Evolutionary conservation across 805 yeast species (phyloP).

Genomic region (Monosporozyma unispora): DNA sequence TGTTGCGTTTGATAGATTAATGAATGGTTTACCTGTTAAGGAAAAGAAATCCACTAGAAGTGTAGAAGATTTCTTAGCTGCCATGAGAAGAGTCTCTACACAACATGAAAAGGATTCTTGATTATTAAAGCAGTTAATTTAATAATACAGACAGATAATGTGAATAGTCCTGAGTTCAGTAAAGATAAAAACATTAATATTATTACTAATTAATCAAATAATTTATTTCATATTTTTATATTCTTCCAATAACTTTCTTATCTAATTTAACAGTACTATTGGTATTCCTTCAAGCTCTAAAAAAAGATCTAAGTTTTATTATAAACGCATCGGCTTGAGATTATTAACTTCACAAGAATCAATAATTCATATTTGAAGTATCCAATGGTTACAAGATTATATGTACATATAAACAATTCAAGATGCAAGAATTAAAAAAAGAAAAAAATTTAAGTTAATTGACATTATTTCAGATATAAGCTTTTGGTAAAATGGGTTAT

Average conservation of each 20-base stretch:
- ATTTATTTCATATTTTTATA: neutral
- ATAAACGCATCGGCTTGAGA: too few species aligned
- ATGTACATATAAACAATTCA: too few species aligned
- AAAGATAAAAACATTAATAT: too few species aligned
- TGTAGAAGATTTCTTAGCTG: conserved; percentile 72
- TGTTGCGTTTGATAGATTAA: conserved; percentile 68
- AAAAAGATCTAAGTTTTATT: too few species aligned
- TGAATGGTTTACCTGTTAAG: conserved; percentile 71
- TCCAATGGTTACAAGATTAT: too few species aligned
- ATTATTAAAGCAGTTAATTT: too few species aligned
- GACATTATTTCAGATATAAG: conserved; percentile 35
- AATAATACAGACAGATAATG: too few species aligned
- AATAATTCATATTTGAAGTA: too few species aligned
- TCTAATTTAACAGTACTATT: neutral
- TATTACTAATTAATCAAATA: neutral
- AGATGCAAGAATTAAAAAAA: neutral
- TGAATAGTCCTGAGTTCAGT: neutral
- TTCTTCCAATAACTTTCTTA: neutral
- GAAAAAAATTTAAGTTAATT: neutral
- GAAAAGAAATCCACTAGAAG: conserved; percentile 53
- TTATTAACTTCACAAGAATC: too few species aligned
- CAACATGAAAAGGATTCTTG: conserved; percentile 69
- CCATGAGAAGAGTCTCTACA: conserved; percentile 85
- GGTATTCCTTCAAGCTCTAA: too few species aligned
- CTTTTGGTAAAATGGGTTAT: conserved; percentile 57